These are phyloP conservation scores for Lactarius sanguifluus DNA, from an alignment of 768 basidiomycete genomes.

Conservation along the genomic window DNA sequence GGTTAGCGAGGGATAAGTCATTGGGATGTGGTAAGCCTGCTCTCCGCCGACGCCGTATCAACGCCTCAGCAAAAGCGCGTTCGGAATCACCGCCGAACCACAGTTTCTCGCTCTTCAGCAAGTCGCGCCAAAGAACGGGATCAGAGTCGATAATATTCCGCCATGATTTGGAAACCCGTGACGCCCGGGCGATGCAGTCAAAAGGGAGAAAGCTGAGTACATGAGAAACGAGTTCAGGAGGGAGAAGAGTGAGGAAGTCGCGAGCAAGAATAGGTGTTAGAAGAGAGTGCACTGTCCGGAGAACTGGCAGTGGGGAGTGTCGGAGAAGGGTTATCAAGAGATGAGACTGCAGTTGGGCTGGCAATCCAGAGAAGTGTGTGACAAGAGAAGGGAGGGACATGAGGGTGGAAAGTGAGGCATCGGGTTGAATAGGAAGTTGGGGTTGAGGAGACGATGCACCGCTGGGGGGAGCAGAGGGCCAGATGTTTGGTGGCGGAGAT, in stretches of 20 bases:
- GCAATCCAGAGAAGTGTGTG: conserved; percentile 75
- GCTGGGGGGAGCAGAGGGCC: conserved; percentile 82
- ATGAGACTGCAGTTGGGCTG: conserved; percentile 85
- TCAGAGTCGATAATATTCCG: conserved; percentile 89
- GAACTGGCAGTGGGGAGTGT: conserved; percentile 86
- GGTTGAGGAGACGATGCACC: conserved; percentile 65
- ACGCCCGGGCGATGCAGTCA: conserved; percentile 78
- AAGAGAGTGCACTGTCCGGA: conserved; percentile 86
- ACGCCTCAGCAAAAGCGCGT: conserved; percentile 70
- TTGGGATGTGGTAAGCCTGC: conserved; percentile 42
- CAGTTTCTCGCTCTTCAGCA: conserved; percentile 77
- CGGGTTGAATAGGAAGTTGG: conserved; percentile 75
- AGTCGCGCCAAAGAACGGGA: conserved; percentile 83
- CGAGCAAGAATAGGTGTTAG: conserved; percentile 88
- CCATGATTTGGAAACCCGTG: conserved; percentile 89
- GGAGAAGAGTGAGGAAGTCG: conserved; percentile 90
- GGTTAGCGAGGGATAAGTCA: conserved; percentile 72
- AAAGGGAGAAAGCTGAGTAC: conserved; percentile 85
- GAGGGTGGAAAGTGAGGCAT: conserved; percentile 78
- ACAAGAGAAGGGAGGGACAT: conserved; percentile 83
- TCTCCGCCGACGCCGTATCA: conserved; percentile 59
- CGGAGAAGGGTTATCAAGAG: conserved; percentile 90
- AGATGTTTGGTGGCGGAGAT: conserved; percentile 73
- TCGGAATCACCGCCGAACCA: conserved; percentile 91
- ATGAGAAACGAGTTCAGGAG: conserved; percentile 88